Evolutionary conservation across 163 green algal species (phyloP).

Genomic region (Scenedesmus sp.): DNA sequence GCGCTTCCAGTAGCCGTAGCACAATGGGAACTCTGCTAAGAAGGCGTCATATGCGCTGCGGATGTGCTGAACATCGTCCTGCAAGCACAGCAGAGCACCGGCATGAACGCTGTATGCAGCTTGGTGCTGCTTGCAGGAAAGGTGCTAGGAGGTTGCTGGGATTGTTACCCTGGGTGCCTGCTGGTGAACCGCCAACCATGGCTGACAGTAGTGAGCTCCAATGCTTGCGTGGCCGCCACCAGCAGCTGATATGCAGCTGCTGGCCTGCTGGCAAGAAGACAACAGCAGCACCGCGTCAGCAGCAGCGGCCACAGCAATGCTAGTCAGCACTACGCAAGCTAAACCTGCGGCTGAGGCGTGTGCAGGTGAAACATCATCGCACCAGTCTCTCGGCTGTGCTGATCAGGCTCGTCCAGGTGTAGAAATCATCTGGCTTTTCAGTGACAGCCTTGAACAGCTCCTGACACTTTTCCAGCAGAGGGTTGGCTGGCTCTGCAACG

Average conservation of each 20-base stretch:
- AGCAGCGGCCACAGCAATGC: background rate
- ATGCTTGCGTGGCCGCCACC: background rate
- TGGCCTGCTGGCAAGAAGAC: conserved; percentile 14
- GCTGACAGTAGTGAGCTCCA: background rate
- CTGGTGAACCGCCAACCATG: background rate
- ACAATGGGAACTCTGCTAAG: conserved; percentile 84
- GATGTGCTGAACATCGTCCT: conserved; percentile 74
- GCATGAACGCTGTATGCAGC: background rate
- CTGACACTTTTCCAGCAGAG: conserved; percentile 65
- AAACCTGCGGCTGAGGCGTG: background rate
- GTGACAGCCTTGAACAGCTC: conserved; percentile 63
- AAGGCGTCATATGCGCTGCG: conserved; percentile 80
- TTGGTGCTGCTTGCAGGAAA: background rate
- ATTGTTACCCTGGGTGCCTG: background rate
- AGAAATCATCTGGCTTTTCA: conserved; percentile 69
- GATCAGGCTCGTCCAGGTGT: conserved; percentile 70
- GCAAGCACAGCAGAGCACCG: conserved; percentile 12
- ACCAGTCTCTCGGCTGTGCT: conserved; percentile 70
- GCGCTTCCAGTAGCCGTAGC: conserved; percentile 94
- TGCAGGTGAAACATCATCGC: conserved; percentile 8
- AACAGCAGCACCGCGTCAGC: conserved; percentile 8
- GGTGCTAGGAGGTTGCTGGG: conserved; percentile 2
- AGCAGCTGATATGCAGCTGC: background rate
- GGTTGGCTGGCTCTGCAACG: conserved; percentile 54
- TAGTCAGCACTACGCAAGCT: background rate